phyloP scores from a whole-genome alignment of 257 asterid species.

The Linaria vulgaris region DNA sequence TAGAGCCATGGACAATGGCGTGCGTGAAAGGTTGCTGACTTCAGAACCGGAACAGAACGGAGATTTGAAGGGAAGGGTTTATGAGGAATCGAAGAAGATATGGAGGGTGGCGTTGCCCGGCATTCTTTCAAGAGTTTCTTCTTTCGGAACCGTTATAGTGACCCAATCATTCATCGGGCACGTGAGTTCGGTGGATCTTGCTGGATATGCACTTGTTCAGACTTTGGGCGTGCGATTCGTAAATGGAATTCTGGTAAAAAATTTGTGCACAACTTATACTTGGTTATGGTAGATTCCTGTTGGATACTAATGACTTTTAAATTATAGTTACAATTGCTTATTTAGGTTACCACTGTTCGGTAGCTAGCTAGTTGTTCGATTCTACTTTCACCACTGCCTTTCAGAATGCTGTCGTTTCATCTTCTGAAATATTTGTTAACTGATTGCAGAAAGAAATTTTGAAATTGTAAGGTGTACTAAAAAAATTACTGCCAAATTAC shows the following conservation, averaged over 20 bases:
- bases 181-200: constrained; percentile 56
- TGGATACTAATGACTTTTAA: too few species aligned
- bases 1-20: constrained; percentile 46
- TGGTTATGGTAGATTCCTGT: too few species aligned
- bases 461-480: too few species aligned
- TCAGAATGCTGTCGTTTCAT: too few species aligned
- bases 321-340: too few species aligned
- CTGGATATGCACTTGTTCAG: constrained; percentile 78
- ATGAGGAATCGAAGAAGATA: constrained; percentile 67
- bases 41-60: constrained; percentile 37
- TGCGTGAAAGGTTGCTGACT: constrained; percentile 48
- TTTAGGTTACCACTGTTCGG: too few species aligned
- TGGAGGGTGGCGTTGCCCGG: constrained; percentile 93
- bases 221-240: constrained; percentile 69
- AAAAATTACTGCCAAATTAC: too few species aligned
- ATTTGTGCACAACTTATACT: background rate
- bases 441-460: too few species aligned
- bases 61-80: constrained; percentile 47
- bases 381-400: too few species aligned
- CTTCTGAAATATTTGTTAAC: too few species aligned
- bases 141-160: constrained; percentile 64
- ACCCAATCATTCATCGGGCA: constrained; percentile 79
- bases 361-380: too few species aligned
- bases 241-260: constrained; percentile 62
- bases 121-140: constrained; percentile 60